These are phyloP conservation scores for Paragyromitra xinjiangensis DNA, from an alignment of 495 filamentous ascomycete species.

Conservation along the genomic window DNA sequence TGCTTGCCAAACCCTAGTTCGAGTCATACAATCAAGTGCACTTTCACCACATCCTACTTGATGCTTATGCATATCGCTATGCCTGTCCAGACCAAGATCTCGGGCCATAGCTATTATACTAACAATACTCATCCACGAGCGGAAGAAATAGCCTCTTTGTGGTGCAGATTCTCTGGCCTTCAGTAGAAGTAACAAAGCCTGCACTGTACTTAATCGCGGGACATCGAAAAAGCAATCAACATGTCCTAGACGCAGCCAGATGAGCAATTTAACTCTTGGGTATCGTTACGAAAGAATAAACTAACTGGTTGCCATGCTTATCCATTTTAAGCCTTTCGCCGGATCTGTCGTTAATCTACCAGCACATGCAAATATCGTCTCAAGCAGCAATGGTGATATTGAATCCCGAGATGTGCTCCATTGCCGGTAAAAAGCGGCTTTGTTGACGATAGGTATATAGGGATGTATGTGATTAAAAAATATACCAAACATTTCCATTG, in stretches of 20 bases:
- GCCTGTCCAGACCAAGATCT: constrained; percentile 90
- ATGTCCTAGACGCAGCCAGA: constrained; percentile 68
- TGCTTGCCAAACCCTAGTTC: constrained; percentile 90
- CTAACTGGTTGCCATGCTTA: constrained; percentile 90
- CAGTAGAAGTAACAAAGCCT: constrained; percentile 84
- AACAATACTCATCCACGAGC: constrained; percentile 97
- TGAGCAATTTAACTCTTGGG: constrained; percentile 50
- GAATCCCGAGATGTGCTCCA: constrained; percentile 86
- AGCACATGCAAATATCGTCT: constrained; percentile 95
- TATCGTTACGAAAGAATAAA: constrained; percentile 36
- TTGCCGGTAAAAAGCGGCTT: constrained; percentile 83
- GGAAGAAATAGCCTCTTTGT: constrained; percentile 94
- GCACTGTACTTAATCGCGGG: constrained; percentile 89
- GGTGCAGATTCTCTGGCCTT: constrained; percentile 93
- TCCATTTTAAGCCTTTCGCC: constrained; percentile 88
- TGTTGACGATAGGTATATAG: constrained; percentile 93
- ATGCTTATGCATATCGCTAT: constrained; percentile 77
- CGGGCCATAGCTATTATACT: constrained; percentile 91
- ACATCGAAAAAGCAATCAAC: constrained; percentile 96
- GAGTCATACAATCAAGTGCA: constrained; percentile 78
- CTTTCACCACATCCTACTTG: constrained; percentile 74
- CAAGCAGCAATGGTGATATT: constrained; percentile 90
- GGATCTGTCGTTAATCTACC: constrained; percentile 84
- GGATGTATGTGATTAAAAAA: constrained; percentile 94
- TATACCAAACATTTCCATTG: constrained; percentile 86